Percentiles rank a stretch among this genome's conserved stretches.
Conservation (phyloP, 805 yeast species). For the Kodamaea kaohsiungensis region DNA sequence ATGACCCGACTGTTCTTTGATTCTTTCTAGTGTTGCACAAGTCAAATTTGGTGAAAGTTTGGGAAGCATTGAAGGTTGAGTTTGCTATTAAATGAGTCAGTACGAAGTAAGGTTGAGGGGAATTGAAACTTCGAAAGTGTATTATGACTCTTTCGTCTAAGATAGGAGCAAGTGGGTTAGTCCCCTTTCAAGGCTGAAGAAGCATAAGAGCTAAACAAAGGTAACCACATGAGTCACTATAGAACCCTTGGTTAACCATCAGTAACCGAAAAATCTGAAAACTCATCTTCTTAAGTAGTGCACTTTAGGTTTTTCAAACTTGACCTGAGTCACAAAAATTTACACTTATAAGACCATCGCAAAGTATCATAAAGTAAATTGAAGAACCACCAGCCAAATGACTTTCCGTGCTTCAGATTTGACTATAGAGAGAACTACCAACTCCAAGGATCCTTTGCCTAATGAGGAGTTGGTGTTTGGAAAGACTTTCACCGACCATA, state of each 20-base stretch:
- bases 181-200: too few relatives aligned
- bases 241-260: background rate
- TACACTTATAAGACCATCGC: background rate
- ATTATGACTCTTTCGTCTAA: too few relatives aligned
- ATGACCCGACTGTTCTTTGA: too few relatives aligned
- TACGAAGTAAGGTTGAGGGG: too few relatives aligned
- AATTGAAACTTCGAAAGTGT: too few relatives aligned
- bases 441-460: conserved; percentile 24
- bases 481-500: conserved; percentile 30
- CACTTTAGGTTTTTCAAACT: background rate
- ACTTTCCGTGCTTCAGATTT: conserved; percentile 24
- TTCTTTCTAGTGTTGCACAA: too few relatives aligned
- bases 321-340: conserved; percentile 7
- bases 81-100: too few relatives aligned
- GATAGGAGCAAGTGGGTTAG: too few relatives aligned
- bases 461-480: conserved; percentile 29
- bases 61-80: too few relatives aligned
- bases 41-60: too few relatives aligned
- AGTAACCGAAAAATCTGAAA: conserved; percentile 1
- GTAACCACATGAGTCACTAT: background rate
- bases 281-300: background rate
- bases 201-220: too few relatives aligned
- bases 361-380: background rate
- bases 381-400: conserved; percentile 5
- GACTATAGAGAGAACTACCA: conserved; percentile 21